These are phyloP conservation scores for carrot (Daucus carota) DNA, from an alignment of 129 eudicot species.

Conservation along the genomic window DNA sequence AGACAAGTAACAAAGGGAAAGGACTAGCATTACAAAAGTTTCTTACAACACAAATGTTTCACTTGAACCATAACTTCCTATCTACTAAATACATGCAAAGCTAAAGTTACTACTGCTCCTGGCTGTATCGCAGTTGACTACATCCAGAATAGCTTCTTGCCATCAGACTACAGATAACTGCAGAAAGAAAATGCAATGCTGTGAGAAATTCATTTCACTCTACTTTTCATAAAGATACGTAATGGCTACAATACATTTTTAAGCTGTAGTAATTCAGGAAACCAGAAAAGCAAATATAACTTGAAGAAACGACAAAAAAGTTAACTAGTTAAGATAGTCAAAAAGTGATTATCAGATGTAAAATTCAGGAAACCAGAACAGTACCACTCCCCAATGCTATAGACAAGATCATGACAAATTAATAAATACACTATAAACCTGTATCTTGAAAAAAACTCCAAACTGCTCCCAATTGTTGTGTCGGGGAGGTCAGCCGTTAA, in stretches of 20 bases:
- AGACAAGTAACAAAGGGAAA: background rate
- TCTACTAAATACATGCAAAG: background rate
- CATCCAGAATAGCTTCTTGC: background rate
- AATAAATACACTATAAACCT: background rate
- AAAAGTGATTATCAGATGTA: background rate
- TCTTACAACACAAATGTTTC: background rate
- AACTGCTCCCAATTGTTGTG: background rate
- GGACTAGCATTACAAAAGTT: background rate
- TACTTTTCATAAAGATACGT: background rate
- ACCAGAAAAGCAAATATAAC: no score
- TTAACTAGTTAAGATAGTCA: background rate
- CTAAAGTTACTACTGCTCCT: background rate
- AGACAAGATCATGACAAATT: background rate
- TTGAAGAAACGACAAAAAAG: background rate
- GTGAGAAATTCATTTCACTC: background rate
- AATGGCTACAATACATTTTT: background rate
- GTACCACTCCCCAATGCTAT: background rate
- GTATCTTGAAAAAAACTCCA: background rate
- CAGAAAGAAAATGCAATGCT: background rate
- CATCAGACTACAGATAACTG: background rate
- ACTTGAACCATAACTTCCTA: background rate
- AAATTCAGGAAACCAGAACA: background rate
- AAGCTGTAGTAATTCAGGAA: background rate
- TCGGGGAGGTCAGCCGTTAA: background rate
- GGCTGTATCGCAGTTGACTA: background rate